Percentiles rank a stretch among this genome's conserved stretches.
Conservation (phyloP, 176 grass and related monocot species). For the Rhynchospora breviuscula region DNA sequence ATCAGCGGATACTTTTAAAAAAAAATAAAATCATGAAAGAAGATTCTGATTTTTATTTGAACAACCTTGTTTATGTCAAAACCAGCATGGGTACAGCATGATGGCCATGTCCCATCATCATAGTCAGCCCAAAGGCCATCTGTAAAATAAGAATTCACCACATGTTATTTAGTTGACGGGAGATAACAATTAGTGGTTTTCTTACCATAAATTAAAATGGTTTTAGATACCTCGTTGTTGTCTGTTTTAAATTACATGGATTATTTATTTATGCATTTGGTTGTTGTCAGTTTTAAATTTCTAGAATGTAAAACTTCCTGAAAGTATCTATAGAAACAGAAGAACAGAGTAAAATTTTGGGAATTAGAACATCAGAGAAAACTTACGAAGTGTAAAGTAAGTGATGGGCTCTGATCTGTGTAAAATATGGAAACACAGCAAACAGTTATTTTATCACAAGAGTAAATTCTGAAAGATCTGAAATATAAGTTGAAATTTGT, state of each 20-base stretch:
- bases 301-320: background rate
- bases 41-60: background rate
- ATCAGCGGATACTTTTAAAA: background rate
- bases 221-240: conserved; percentile 1
- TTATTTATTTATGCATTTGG: background rate
- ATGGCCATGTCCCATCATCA: conserved; percentile 65
- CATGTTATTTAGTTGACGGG: background rate
- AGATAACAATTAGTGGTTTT: background rate
- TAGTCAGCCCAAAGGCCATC: conserved; percentile 88
- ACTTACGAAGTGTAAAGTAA: conserved; percentile 91
- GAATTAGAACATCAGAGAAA: background rate
- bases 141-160: conserved; percentile 27
- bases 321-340: background rate
- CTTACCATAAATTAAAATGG: background rate
- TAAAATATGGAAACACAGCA: conserved; percentile 24
- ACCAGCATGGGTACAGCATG: conserved; percentile 53
- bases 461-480: background rate
- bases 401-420: conserved; percentile 67
- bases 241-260: background rate
- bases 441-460: conserved; percentile 14
- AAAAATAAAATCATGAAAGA: background rate
- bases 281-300: background rate
- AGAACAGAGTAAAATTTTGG: background rate
- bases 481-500: background rate
- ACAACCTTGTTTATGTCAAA: conserved; percentile 72